Evolutionary conservation across 768 basidiomycete species (phyloP).

Genomic region (Lentinus brumalis): DNA sequence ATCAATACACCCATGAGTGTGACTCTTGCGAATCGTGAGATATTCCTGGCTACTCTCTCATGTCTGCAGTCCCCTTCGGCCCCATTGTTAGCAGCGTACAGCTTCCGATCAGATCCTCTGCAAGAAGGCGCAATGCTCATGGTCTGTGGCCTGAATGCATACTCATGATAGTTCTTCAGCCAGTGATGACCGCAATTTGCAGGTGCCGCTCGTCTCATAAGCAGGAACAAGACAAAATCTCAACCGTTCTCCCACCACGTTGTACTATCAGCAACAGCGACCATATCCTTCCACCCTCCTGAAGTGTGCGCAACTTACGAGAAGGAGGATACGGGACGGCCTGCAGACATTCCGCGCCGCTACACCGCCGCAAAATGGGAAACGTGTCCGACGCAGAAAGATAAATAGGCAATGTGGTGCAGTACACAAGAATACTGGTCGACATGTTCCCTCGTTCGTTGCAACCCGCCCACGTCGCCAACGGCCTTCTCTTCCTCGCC

Average conservation of each 20-base stretch:
- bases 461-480: slow-evolving; percentile 1
- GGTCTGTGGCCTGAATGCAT: background rate
- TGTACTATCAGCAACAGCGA: background rate
- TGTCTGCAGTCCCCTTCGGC: background rate
- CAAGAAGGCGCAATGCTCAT: background rate
- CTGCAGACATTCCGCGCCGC: slow-evolving; percentile 6
- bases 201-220: background rate
- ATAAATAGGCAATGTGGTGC: background rate
- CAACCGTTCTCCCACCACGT: background rate
- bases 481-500: slow-evolving; percentile 11
- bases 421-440: background rate
- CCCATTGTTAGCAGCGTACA: slow-evolving; percentile 13
- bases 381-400: background rate
- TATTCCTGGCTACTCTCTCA: background rate
- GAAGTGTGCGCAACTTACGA: background rate
- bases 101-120: slow-evolving; percentile 10
- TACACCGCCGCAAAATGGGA: background rate
- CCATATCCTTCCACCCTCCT: slow-evolving; percentile 7
- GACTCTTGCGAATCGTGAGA: too few species aligned
- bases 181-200: slow-evolving; percentile 6
- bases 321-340: background rate
- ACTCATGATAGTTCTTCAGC: slow-evolving; percentile 4
- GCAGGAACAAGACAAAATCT: background rate
- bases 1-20: too few species aligned
- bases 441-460: slow-evolving; percentile 5